These are phyloP conservation scores for Thalassiosira hispida DNA, from an alignment of 352 stramenopile species.

Conservation along the genomic window DNA sequence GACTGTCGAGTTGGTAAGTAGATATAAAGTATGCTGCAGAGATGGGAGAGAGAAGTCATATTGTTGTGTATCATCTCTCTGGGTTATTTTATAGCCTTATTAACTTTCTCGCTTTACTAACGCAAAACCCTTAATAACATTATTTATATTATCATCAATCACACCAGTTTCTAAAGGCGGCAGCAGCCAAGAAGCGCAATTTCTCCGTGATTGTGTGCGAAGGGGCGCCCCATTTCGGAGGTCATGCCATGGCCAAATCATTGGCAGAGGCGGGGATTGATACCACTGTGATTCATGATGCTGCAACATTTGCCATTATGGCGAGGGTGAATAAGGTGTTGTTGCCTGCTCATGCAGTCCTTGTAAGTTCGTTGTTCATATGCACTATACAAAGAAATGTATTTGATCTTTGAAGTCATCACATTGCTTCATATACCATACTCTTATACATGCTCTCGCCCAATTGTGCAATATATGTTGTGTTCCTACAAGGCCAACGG, in stretches of 20 bases:
- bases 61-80: no score
- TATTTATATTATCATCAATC: not conserved
- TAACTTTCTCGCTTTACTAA: not conserved
- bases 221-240: conserved; percentile 91
- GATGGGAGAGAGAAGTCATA: no score
- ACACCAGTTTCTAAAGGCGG: conserved; percentile 74
- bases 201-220: conserved; percentile 95
- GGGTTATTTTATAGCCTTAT: no score
- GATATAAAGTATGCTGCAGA: not conserved
- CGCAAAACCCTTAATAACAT: not conserved
- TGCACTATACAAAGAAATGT: not conserved
- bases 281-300: conserved; percentile 96
- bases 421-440: not conserved
- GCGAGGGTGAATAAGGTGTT: conserved; percentile 96
- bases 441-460: no score
- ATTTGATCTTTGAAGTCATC: not conserved
- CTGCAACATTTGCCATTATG: conserved; percentile 97
- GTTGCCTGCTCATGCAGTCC: conserved; percentile 93
- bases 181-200: conserved; percentile 85
- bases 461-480: no score
- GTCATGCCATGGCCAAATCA: conserved; percentile 89
- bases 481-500: conserved; percentile 89
- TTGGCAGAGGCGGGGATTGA: conserved; percentile 91
- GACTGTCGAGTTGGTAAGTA: conserved; percentile 87
- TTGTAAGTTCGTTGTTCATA: conserved; percentile 61